Evolutionary conservation across 208 protist species (phyloP).

Genomic region (Tetramitus jugosus): DNA sequence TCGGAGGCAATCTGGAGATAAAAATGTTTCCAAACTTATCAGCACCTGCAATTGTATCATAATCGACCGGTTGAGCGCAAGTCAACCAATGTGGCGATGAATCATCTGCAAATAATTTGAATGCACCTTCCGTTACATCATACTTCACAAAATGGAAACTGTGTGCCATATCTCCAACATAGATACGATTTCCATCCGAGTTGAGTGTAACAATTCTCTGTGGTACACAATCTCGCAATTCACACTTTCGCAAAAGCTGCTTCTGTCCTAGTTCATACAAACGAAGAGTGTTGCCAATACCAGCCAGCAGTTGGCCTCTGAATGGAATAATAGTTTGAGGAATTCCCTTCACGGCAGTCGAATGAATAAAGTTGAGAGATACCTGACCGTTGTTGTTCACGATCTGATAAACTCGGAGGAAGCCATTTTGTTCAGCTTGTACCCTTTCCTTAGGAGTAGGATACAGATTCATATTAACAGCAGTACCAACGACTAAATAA

Average conservation of each 20-base stretch:
- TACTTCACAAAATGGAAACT: slow-evolving; percentile 68
- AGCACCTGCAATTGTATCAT: slow-evolving; percentile 60
- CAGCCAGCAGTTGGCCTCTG: slow-evolving; percentile 53
- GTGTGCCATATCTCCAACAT: slow-evolving; percentile 57
- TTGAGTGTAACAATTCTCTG: slow-evolving; percentile 51
- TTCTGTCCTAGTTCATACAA: slow-evolving; percentile 74
- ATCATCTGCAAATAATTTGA: slow-evolving; percentile 73
- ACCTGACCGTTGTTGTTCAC: slow-evolving; percentile 3
- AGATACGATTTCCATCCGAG: slow-evolving; percentile 52
- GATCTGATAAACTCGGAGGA: slow-evolving; percentile 28
- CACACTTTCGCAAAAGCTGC: slow-evolving; percentile 72
- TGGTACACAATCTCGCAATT: slow-evolving; percentile 61
- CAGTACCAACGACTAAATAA: slow-evolving; percentile 55
- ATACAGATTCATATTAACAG: slow-evolving; percentile 29
- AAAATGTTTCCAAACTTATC: slow-evolving; percentile 82
- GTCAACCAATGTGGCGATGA: slow-evolving; percentile 58
- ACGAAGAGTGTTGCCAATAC: slow-evolving; percentile 51
- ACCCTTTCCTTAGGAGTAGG: neutral
- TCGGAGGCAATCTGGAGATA: slow-evolving; percentile 50
- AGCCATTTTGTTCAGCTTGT: no score
- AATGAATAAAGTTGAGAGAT: slow-evolving; percentile 48
- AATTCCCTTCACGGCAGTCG: slow-evolving; percentile 58
- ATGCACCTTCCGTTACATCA: slow-evolving; percentile 41
- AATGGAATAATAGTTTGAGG: slow-evolving; percentile 56
- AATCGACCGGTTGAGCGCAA: slow-evolving; percentile 50